Evolutionary conservation across 768 basidiomycete genomes (phyloP), one percentile per base, ranked within the genome.

Genomic region (Psilocybe subaeruginosa): DNA sequence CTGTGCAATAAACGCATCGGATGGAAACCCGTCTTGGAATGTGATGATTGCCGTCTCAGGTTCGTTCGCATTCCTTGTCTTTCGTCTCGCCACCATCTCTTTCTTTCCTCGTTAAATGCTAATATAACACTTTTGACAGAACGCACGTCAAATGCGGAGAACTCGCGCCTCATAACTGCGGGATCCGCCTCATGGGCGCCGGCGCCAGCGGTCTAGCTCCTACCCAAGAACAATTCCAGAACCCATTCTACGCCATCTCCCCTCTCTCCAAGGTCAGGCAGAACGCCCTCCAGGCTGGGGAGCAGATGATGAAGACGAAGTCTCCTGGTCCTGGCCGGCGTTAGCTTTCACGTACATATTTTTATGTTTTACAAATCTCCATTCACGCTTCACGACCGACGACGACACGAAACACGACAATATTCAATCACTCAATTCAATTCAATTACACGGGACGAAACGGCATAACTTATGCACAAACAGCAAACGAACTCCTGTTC

Each of bases 81-180:
- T 39, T 33, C 19, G 17, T 41, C 23, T 49, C 29, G 0, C 49
- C n/a, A 1, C 19, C 7, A 47, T 48, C 51, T 61, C 31, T 33
- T 14, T 48, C 29, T 59, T 61, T 45, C 58, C 57, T 60, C 43
- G 23, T 23, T 23, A 23, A 23, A 23, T 23, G 23, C 23, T 23
- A 23, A 23, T 23, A 23, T 23, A 23, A 23, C 1, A 23, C 23
- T 23, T 2, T 23, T 23, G 23, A 57, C 45, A 54, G 92, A 67
- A 84, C 90, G n/a, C 93, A 95, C 69, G 81, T 92, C 64, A 93
- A 93, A 70, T 95, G 93, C 67, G 93, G 92, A 16, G 93, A 95
- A 70, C 68, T 84, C 49, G 92, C 93, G 11, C 92, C 93, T 8
- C 78, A 82, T 56, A 89, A 94, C 72, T 94, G 93, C 68, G 92